phyloP scores from a whole-genome alignment of 2,329 filamentous ascomycete species.

The Pseudocercospora fuligena region DNA sequence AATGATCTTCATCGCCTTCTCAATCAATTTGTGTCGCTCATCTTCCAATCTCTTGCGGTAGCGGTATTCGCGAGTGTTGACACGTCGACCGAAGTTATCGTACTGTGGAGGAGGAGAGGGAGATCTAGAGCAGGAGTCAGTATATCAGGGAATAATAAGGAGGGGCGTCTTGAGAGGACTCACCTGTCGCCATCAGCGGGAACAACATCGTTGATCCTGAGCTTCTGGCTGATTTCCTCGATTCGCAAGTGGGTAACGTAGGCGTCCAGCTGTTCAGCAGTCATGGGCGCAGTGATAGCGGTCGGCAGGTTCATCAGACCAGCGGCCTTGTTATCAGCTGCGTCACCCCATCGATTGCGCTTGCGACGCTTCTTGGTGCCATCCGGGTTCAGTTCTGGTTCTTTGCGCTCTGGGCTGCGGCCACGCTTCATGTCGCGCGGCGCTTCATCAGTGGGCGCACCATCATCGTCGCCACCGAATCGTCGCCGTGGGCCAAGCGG shows the following conservation, averaged over 20 bases:
- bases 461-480: constrained; percentile 70
- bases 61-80: constrained; percentile 97
- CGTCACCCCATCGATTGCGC: constrained; percentile 98
- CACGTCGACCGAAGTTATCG: constrained; percentile 98
- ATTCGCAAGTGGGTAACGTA: constrained; percentile 96
- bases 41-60: constrained; percentile 98
- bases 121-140: constrained; percentile 64
- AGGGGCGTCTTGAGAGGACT: constrained; percentile 42
- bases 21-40: constrained; percentile 96
- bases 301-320: constrained; percentile 97
- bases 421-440: constrained; percentile 73
- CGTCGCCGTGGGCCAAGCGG: constrained; percentile 84
- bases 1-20: constrained; percentile 99
- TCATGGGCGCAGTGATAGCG: constrained; percentile 97
- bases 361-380: constrained; percentile 92
- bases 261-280: constrained; percentile 94
- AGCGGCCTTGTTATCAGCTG: constrained; percentile 96
- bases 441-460: constrained; percentile 39
- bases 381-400: constrained; percentile 58
- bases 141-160: background rate
- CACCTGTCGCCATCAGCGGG: constrained; percentile 95
- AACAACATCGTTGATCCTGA: constrained; percentile 98
- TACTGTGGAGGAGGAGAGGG: constrained; percentile 96
- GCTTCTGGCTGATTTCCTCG: constrained; percentile 98
- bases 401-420: constrained; percentile 70